These are phyloP conservation scores for Amorphotheca resinae DNA, from an alignment of 495 filamentous ascomycete species.

Conservation along the genomic window DNA sequence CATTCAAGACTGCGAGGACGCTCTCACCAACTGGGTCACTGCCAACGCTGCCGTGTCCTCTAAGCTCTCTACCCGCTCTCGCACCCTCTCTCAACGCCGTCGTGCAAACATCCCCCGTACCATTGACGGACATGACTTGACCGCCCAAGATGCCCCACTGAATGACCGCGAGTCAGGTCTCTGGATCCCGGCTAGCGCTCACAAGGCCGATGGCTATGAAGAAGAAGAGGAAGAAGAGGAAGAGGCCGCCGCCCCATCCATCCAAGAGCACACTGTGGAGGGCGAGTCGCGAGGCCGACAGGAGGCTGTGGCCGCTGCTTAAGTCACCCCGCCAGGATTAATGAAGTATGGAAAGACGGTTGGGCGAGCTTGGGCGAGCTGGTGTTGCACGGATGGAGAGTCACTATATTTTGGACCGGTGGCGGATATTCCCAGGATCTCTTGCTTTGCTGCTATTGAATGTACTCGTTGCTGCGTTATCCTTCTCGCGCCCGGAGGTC, in stretches of 20 bases:
- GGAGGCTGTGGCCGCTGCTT: slow-evolving; percentile 9
- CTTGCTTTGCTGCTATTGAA: slow-evolving; percentile 5
- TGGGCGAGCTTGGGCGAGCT: not conserved
- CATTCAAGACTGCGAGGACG: slow-evolving; percentile 97
- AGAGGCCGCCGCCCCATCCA: slow-evolving; percentile 12
- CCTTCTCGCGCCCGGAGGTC: not conserved
- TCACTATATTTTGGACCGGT: slow-evolving; percentile 14
- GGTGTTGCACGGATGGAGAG: slow-evolving; percentile 5
- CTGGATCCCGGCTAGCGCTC: slow-evolving; percentile 77
- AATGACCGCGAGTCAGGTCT: slow-evolving; percentile 65
- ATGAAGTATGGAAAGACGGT: not conserved
- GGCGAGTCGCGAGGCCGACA: slow-evolving; percentile 16
- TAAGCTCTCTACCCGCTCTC: slow-evolving; percentile 71
- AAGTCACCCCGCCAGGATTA: no score
- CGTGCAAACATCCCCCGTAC: slow-evolving; percentile 54
- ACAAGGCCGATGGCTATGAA: slow-evolving; percentile 45
- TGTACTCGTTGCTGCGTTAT: not conserved
- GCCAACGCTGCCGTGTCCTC: slow-evolving; percentile 79
- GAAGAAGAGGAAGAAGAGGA: slow-evolving; percentile 43
- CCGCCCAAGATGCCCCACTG: slow-evolving; percentile 71
- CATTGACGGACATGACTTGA: slow-evolving; percentile 61
- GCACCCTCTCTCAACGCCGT: slow-evolving; percentile 75
- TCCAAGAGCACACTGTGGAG: slow-evolving; percentile 14
- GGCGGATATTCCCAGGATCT: slow-evolving; percentile 19
- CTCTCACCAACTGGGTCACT: slow-evolving; percentile 91